These are phyloP conservation scores for Hirschioporus abietinus DNA, from an alignment of 768 basidiomycete genomes.

Conservation along the genomic window DNA sequence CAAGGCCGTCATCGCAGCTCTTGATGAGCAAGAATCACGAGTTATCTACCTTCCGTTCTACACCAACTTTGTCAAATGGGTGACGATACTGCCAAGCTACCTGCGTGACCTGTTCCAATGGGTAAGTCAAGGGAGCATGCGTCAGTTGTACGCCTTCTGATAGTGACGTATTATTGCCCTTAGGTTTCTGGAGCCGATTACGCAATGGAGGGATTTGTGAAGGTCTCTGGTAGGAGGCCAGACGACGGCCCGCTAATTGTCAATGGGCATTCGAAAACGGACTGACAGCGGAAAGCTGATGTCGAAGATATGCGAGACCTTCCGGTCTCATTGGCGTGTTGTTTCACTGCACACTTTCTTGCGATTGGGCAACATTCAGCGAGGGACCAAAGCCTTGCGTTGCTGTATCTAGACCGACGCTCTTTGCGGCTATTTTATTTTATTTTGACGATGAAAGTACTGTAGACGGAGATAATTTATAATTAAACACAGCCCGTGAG, in stretches of 20 bases:
- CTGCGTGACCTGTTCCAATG: slow-evolving; percentile 69
- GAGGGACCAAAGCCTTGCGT: not conserved
- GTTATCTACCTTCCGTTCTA: slow-evolving; percentile 72
- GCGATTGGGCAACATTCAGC: not conserved
- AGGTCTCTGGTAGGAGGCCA: slow-evolving; percentile 51
- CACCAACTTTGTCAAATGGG: slow-evolving; percentile 49
- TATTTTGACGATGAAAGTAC: not conserved
- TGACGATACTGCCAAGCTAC: slow-evolving; percentile 64
- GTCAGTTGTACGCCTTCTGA: not conserved
- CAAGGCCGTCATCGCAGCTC: slow-evolving; percentile 72
- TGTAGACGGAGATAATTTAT: not conserved
- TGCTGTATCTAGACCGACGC: not conserved
- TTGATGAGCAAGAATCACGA: slow-evolving; percentile 76
- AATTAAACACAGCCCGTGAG: not conserved
- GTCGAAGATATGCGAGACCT: not conserved
- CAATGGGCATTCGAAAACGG: not conserved
- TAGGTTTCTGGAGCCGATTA: slow-evolving; percentile 68
- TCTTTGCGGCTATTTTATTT: not conserved
- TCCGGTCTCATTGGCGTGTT: not conserved
- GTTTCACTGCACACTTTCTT: not conserved
- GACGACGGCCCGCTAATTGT: slow-evolving; percentile 39
- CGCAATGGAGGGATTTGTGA: slow-evolving; percentile 64
- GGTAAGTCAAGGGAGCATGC: slow-evolving; percentile 34
- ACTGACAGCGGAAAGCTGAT: not conserved
- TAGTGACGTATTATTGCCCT: not conserved